Conservation (phyloP, 2,329 filamentous ascomycete species). For the Sporothrix humicola region DNA sequence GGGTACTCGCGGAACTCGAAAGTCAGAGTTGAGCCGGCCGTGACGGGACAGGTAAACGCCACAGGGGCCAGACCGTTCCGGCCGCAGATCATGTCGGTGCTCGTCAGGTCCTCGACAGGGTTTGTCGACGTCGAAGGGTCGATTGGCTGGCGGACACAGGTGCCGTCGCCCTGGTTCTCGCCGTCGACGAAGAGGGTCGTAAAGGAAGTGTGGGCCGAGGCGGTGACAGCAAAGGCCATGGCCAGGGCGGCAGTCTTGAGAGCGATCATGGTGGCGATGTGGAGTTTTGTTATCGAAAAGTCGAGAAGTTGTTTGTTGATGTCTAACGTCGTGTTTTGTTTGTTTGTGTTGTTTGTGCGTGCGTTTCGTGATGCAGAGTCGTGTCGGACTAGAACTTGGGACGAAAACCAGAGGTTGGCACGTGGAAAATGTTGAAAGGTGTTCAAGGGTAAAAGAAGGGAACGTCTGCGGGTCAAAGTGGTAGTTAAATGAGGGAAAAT, state of each 20-base stretch:
- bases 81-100: conserved; percentile 71
- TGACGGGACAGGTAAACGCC: conserved; percentile 55
- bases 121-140: conserved; percentile 57
- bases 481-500: neutral
- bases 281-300: neutral
- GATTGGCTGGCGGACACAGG: conserved; percentile 71
- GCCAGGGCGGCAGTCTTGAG: conserved; percentile 46
- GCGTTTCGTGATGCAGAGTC: neutral
- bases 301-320: neutral
- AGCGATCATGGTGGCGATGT: conserved; percentile 43
- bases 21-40: conserved; percentile 62
- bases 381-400: neutral
- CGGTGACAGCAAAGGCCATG: conserved; percentile 46
- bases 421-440: neutral
- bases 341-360: conserved; percentile 19
- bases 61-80: conserved; percentile 53
- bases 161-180: conserved; percentile 70
- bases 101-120: conserved; percentile 63
- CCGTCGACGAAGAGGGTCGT: conserved; percentile 68
- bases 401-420: neutral
- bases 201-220: conserved; percentile 65
- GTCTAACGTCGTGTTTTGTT: neutral
- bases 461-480: neutral
- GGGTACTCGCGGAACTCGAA: conserved; percentile 71
- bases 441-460: neutral